Evolutionary conservation across 2,329 filamentous ascomycete species (phyloP).

Genomic region (Tricladium varicosporioides): DNA sequence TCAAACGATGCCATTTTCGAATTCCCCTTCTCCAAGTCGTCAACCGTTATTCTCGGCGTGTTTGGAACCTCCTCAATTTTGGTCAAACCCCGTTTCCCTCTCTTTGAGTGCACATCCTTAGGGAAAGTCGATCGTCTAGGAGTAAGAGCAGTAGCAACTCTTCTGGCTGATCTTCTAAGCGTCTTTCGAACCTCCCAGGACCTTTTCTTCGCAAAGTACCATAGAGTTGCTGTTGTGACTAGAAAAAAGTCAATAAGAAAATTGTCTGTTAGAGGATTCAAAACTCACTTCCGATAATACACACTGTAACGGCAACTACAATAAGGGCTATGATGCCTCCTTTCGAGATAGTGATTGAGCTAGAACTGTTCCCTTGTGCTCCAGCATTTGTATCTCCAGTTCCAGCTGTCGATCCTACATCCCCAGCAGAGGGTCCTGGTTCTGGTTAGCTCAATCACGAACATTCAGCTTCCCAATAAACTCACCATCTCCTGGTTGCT

Average conservation of each 20-base stretch:
- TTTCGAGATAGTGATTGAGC: constrained; percentile 61
- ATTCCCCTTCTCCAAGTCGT: constrained; percentile 59
- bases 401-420: constrained; percentile 36
- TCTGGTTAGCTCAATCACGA: not conserved
- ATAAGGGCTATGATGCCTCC: constrained; percentile 74
- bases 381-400: constrained; percentile 56
- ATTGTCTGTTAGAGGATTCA: not conserved
- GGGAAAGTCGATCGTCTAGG: constrained; percentile 61
- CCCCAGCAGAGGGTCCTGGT: constrained; percentile 27
- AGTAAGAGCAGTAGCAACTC: constrained; percentile 60
- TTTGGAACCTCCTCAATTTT: constrained; percentile 56
- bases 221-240: constrained; percentile 56
- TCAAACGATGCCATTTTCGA: constrained; percentile 31
- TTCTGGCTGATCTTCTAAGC: constrained; percentile 65
- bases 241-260: constrained; percentile 9
- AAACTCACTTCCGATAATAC: constrained; percentile 66
- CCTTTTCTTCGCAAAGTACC: constrained; percentile 78
- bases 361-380: constrained; percentile 60
- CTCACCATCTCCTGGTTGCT: constrained; percentile 29
- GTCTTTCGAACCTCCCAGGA: constrained; percentile 78
- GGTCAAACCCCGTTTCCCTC: constrained; percentile 41
- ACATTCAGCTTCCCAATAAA: no score
- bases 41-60: constrained; percentile 52
- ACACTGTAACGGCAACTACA: constrained; percentile 64
- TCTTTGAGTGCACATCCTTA: constrained; percentile 42